phyloP scores from a whole-genome alignment of 768 basidiomycete species.

The Tulasnella sp. region DNA sequence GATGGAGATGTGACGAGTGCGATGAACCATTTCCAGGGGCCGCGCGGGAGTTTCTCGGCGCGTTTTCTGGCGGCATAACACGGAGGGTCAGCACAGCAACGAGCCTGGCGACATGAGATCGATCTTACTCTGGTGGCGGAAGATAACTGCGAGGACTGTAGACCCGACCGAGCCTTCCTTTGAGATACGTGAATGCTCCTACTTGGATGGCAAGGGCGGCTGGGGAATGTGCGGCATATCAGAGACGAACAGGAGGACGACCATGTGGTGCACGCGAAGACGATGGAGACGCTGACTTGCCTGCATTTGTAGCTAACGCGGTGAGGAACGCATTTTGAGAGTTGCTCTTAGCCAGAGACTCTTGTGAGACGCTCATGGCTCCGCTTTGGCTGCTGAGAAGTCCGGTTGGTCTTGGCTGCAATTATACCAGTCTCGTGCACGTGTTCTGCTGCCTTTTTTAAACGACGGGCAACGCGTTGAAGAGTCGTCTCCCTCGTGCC shows the following conservation, averaged over 20 bases:
- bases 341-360: constrained; percentile 10
- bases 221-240: neutral
- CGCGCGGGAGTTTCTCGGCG: constrained; percentile 14
- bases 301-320: constrained; percentile 44
- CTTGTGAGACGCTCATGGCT: neutral
- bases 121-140: constrained; percentile 41
- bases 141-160: constrained; percentile 53
- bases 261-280: neutral
- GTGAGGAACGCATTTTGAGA: constrained; percentile 46
- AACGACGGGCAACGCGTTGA: neutral
- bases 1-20: constrained; percentile 33
- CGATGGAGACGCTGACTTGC: neutral
- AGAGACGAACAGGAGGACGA: neutral
- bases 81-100: neutral
- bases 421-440: neutral
- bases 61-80: constrained; percentile 26
- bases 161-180: constrained; percentile 40
- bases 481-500: neutral
- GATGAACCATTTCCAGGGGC: constrained; percentile 42
- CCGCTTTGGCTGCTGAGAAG: neutral
- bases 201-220: constrained; percentile 38
- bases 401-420: neutral
- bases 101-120: neutral
- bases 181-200: constrained; percentile 44
- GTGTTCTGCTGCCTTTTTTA: neutral